Percentiles rank a stretch among this genome's conserved stretches.
Conservation (phyloP, 2,329 filamentous ascomycete genomes). For the Claviceps fusiformis region DNA sequence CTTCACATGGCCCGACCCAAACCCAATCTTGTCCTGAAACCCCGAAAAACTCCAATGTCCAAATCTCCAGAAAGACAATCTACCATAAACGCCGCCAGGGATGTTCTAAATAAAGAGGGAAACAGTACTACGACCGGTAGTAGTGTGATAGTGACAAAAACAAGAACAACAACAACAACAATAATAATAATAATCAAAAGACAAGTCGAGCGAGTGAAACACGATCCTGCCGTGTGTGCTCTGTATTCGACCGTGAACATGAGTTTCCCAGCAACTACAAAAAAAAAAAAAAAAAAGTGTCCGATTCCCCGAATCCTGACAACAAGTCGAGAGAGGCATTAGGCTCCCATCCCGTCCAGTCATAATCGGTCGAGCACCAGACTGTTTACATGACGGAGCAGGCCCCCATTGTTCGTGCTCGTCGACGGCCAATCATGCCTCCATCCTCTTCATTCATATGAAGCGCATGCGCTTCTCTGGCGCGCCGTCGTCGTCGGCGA, state of each 20-base stretch:
- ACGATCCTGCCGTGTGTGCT: background rate
- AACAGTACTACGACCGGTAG: background rate
- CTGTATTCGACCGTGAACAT: background rate
- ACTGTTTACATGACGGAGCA: slow-evolving; percentile 49
- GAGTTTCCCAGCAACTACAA: background rate
- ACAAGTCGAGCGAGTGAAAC: background rate
- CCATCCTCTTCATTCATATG: slow-evolving; percentile 73
- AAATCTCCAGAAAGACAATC: background rate
- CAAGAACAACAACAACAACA: background rate
- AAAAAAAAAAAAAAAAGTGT: too few species aligned
- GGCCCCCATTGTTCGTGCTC: slow-evolving; percentile 48
- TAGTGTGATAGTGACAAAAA: background rate
- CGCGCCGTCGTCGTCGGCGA: slow-evolving; percentile 59
- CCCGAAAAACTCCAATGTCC: background rate
- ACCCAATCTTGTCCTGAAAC: background rate
- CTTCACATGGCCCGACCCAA: background rate
- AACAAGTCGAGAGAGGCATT: background rate
- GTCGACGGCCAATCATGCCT: slow-evolving; percentile 39
- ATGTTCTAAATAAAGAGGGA: background rate
- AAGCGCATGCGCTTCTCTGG: slow-evolving; percentile 66
- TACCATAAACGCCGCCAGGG: background rate
- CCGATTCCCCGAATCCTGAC: background rate
- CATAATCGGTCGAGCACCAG: background rate
- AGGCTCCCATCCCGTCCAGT: too few species aligned
- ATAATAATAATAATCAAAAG: background rate